phyloP scores from a whole-genome alignment of 169 alveolate species.

The Plasmodium fragile region DNA sequence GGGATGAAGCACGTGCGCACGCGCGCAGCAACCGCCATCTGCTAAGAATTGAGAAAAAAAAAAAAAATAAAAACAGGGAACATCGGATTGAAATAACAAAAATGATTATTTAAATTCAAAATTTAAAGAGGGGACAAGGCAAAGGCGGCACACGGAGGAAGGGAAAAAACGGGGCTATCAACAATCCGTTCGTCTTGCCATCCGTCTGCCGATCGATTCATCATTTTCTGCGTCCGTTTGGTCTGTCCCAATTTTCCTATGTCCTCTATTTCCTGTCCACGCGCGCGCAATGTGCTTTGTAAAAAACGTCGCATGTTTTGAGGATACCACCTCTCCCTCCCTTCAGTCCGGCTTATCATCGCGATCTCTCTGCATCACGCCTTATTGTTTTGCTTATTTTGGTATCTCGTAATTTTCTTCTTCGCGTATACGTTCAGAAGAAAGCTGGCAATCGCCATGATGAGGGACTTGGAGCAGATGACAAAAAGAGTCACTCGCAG shows the following conservation, averaged over 20 bases:
- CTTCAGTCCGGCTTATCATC: background rate
- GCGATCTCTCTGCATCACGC: background rate
- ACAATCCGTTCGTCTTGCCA: background rate
- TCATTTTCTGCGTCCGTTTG: background rate
- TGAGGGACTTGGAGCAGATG: constrained; percentile 24
- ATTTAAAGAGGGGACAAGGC: background rate
- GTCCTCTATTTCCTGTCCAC: background rate
- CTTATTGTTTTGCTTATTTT: background rate
- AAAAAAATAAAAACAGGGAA: background rate
- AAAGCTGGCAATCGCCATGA: constrained; percentile 24
- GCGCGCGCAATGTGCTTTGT: background rate
- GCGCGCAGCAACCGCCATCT: background rate
- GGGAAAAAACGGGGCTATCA: background rate
- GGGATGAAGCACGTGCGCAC: background rate
- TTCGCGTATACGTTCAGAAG: constrained; percentile 28
- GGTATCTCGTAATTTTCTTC: constrained; percentile 17
- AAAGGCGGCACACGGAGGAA: too few relatives aligned
- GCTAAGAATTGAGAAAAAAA: background rate
- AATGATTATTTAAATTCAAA: too few relatives aligned
- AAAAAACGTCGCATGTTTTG: background rate
- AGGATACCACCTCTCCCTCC: background rate
- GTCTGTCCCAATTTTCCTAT: background rate
- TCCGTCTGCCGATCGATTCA: background rate
- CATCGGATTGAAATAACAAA: background rate
- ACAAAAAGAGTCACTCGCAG: constrained; percentile 25